These are phyloP conservation scores for Talaromyces ruber DNA, from an alignment of 495 filamentous ascomycete species.

Conservation along the genomic window DNA sequence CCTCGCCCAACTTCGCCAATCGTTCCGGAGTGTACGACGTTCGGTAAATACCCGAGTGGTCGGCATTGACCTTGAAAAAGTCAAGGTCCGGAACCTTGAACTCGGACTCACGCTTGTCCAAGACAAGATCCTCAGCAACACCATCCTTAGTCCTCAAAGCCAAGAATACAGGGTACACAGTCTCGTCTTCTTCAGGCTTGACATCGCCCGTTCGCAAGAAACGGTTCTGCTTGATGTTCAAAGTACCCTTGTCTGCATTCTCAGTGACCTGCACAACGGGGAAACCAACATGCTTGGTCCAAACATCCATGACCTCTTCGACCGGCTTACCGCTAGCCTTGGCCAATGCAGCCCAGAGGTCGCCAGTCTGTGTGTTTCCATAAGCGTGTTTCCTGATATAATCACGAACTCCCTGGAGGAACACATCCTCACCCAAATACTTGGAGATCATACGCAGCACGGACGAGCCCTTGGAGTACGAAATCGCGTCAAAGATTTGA, in stretches of 20 bases:
- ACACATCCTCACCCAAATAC: slow-evolving; percentile 85
- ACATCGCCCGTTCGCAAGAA: slow-evolving; percentile 61
- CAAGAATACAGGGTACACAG: slow-evolving; percentile 56
- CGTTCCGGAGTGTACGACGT: slow-evolving; percentile 55
- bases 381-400: slow-evolving; percentile 97
- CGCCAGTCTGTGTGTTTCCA: slow-evolving; percentile 62
- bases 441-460: slow-evolving; percentile 97
- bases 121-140: slow-evolving; percentile 48
- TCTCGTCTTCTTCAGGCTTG: slow-evolving; percentile 62
- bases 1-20: slow-evolving; percentile 56
- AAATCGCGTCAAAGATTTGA: slow-evolving; percentile 98
- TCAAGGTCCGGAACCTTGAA: slow-evolving; percentile 56
- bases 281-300: slow-evolving; percentile 63
- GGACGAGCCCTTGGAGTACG: slow-evolving; percentile 93
- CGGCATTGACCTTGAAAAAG: slow-evolving; percentile 63
- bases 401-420: slow-evolving; percentile 83
- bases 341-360: slow-evolving; percentile 84
- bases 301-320: slow-evolving; percentile 59
- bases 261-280: slow-evolving; percentile 57
- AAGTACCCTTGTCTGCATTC: slow-evolving; percentile 31
- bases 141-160: slow-evolving; percentile 52
- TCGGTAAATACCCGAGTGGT: slow-evolving; percentile 57
- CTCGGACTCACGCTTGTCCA: slow-evolving; percentile 64
- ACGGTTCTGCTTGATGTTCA: slow-evolving; percentile 56
- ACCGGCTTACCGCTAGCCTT: slow-evolving; percentile 90